phyloP scores from a whole-genome alignment of 2,329 filamentous ascomycete genomes.

The Sclerotinia glacialis region DNA sequence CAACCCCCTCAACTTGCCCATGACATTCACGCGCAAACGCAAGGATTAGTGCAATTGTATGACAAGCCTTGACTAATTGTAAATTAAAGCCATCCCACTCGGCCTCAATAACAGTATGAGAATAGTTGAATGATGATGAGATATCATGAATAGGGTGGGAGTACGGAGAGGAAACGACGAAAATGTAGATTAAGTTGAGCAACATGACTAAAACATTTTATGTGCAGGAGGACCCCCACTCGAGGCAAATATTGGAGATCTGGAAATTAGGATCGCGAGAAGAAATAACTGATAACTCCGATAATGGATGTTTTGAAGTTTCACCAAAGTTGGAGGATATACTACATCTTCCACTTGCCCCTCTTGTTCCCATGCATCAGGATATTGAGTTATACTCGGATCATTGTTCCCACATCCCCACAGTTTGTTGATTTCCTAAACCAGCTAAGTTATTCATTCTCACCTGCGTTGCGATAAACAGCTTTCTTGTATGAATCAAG shows the following conservation, averaged over 20 bases:
- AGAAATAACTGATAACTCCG: background rate
- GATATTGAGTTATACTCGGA: background rate
- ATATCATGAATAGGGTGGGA: constrained; percentile 4
- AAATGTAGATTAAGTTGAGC: constrained; percentile 21
- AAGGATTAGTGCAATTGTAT: background rate
- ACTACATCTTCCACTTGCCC: constrained; percentile 1
- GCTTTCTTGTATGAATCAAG: background rate
- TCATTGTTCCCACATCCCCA: background rate
- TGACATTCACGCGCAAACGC: background rate
- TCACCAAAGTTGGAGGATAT: background rate
- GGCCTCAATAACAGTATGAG: background rate
- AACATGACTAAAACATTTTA: background rate
- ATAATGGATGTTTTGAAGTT: background rate
- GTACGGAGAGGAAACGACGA: constrained; percentile 12
- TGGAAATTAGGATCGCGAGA: background rate
- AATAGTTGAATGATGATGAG: background rate
- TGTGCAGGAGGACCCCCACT: background rate
- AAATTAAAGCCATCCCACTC: background rate
- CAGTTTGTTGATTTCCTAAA: background rate
- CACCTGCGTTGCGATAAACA: background rate
- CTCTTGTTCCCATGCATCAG: background rate
- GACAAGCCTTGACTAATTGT: background rate
- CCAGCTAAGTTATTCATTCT: background rate
- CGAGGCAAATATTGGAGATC: background rate
- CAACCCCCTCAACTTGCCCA: background rate